Base-by-base conservation (phyloP, 2,329 filamentous ascomycete species). In the Leptographium lundbergii region DNA sequence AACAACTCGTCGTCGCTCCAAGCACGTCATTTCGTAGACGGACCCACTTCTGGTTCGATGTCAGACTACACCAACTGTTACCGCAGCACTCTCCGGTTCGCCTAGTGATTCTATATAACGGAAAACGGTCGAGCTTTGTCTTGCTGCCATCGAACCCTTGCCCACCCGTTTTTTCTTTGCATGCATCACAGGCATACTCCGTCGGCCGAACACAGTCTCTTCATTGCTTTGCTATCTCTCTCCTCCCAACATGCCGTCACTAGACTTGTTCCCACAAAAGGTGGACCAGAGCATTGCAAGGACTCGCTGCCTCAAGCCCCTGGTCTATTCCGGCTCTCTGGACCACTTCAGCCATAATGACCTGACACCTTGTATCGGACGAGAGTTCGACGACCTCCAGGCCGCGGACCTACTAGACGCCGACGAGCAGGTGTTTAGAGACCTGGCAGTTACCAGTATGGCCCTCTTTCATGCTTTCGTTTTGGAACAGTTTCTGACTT, bases 381-480 rank as follows among this genome's bases (percentile, higher is more conserved):
- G 76, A 4, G 84, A 87, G 65, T 87, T 77, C 62, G 72, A 77
- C 13, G 75, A 74, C n/a, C 74, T 79, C 39, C 79, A 84, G 61
- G 73, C 86, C 0, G 76, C 77, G 2, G 83, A 88, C 47, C 77
- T 79, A 63, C 73, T 88, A 4, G 72, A 81, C 27, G 80, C 81
- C 0, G 74, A 79, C 0, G 84, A 88, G 56, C 79, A 83, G 51
- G 71, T 86, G 22, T 68, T 88, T 29, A 77, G 80, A 1, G 86
- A 88, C 64, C 72, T 89, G 0, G 85, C 84, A 27, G 82, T 87
- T 61, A 86, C 81, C 1, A 79, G 84, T 86, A 71, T 63, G 73
- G 22, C 29, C 19, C 13, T 17, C 14, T 19, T 27, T 2, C 22
- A 55, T 22, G 27, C 6, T 14, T 27, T 51, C 6, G 24, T 5